These are phyloP conservation scores for Bolboschoenus planiculmis DNA, from an alignment of 176 grass and related monocot species.

Conservation along the genomic window DNA sequence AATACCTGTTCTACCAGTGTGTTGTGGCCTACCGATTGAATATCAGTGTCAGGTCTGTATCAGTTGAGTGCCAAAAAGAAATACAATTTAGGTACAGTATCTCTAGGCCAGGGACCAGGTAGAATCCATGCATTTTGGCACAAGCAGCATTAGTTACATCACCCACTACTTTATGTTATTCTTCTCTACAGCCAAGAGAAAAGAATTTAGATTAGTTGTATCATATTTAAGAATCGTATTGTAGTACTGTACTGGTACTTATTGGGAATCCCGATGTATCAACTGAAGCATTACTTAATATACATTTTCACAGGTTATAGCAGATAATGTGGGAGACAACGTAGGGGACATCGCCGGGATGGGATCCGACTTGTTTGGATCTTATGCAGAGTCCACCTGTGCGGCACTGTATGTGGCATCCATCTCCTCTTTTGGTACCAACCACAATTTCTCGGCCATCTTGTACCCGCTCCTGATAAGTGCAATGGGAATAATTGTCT, in stretches of 20 bases:
- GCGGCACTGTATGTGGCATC: slow-evolving; percentile 76
- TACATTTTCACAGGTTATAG: slow-evolving; percentile 48
- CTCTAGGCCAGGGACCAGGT: neutral
- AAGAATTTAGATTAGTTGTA: neutral
- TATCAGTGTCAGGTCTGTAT: neutral
- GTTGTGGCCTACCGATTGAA: neutral
- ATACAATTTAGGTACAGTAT: neutral
- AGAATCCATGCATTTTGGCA: neutral
- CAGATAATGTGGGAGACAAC: slow-evolving; percentile 86
- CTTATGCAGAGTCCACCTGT: slow-evolving; percentile 84
- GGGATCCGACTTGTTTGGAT: slow-evolving; percentile 86
- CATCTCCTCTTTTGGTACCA: slow-evolving; percentile 60
- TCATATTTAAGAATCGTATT: neutral
- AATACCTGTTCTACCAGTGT: neutral
- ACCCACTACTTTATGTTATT: neutral
- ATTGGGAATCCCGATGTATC: neutral
- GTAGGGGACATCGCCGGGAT: slow-evolving; percentile 91
- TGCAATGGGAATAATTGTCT: slow-evolving; percentile 49
- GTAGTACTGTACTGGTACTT: neutral
- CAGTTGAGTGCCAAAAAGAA: neutral
- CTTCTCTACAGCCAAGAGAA: neutral
- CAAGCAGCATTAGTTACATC: neutral
- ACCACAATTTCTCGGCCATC: slow-evolving; percentile 45
- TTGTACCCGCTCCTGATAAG: slow-evolving; percentile 63
- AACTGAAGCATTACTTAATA: neutral